These are phyloP conservation scores for Cantharellus cinnabarinus DNA, from an alignment of 768 basidiomycete genomes.

Conservation along the genomic window DNA sequence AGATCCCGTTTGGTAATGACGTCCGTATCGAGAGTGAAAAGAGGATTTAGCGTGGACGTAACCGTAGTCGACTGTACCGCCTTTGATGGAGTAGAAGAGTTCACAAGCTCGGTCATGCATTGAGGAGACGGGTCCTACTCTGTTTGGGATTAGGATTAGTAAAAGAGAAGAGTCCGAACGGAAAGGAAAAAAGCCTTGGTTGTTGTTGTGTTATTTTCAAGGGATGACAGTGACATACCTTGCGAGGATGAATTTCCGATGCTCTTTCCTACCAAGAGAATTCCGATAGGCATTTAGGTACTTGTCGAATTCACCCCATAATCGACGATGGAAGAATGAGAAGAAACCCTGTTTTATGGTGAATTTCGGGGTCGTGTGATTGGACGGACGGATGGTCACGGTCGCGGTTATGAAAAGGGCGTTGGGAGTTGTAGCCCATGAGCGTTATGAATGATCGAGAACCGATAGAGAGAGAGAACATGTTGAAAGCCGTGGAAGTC, in stretches of 20 bases:
- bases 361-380: neutral
- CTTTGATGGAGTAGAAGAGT: slow-evolving; percentile 25
- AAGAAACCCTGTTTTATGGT: neutral
- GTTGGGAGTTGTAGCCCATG: too few species aligned
- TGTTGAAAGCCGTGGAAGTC: too few species aligned
- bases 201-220: neutral
- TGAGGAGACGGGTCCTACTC: slow-evolving; percentile 32
- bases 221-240: slow-evolving; percentile 13
- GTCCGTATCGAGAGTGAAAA: slow-evolving; percentile 13
- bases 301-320: slow-evolving; percentile 24
- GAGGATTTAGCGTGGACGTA: slow-evolving; percentile 21
- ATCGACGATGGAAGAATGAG: neutral
- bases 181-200: slow-evolving; percentile 8
- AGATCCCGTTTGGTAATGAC: neutral
- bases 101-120: slow-evolving; percentile 35
- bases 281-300: slow-evolving; percentile 15
- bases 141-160: slow-evolving; percentile 6
- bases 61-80: slow-evolving; percentile 33
- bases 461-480: too few species aligned
- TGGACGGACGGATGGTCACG: neutral
- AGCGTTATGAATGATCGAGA: too few species aligned
- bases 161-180: neutral
- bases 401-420: neutral
- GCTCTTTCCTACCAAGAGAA: slow-evolving; percentile 4
- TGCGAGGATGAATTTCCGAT: slow-evolving; percentile 16